Conservation (phyloP, 2,329 filamentous ascomycete species). For the Diplodia scrobiculata region DNA sequence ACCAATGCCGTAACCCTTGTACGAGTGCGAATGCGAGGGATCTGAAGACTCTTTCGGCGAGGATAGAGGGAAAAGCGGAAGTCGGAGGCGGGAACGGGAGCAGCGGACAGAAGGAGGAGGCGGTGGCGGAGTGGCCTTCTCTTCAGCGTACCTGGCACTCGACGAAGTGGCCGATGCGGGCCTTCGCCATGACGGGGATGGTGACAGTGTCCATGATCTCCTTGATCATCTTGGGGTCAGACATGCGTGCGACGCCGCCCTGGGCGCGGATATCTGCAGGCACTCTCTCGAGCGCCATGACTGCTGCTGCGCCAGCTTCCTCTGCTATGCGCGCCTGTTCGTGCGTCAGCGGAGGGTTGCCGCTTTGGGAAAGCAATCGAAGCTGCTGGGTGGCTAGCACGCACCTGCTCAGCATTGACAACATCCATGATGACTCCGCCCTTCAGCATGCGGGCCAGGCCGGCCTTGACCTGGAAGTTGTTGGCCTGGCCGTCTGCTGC, state of each 20-base stretch:
- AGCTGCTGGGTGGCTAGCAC: background rate
- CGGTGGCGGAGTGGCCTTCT: background rate
- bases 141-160: conserved; percentile 72
- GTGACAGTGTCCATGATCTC: conserved; percentile 94
- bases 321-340: conserved; percentile 87
- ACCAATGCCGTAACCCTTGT: background rate
- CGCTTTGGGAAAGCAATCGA: background rate
- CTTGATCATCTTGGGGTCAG: conserved; percentile 89
- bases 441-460: conserved; percentile 96
- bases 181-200: conserved; percentile 99
- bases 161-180: conserved; percentile 94
- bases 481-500: conserved; percentile 50
- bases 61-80: background rate
- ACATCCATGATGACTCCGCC: conserved; percentile 99
- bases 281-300: conserved; percentile 98
- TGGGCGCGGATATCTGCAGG: conserved; percentile 91
- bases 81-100: conserved; percentile 9
- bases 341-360: background rate
- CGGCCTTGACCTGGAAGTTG: conserved; percentile 88
- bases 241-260: conserved; percentile 96
- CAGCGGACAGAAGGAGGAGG: background rate
- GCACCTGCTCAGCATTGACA: conserved; percentile 79
- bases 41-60: background rate
- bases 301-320: conserved; percentile 90
- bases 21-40: background rate